Evolutionary conservation across 2,329 filamentous ascomycete genomes (phyloP).

Genomic region (Chaetomiaceae sp.): DNA sequence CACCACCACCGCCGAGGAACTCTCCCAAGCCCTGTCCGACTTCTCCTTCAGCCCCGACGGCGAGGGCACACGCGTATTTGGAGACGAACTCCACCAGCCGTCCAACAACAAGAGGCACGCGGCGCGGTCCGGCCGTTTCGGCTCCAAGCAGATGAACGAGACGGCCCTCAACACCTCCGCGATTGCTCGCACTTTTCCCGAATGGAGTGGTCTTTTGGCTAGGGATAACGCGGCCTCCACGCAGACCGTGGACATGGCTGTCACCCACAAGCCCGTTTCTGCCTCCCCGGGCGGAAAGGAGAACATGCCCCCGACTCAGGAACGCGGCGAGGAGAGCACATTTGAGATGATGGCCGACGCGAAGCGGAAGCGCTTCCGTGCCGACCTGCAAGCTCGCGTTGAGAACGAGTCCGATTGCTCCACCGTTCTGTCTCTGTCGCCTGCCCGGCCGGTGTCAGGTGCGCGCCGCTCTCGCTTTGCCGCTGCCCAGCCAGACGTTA

Average conservation of each 20-base stretch:
- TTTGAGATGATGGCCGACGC: conserved; percentile 38
- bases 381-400: conserved; percentile 49
- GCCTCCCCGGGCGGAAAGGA: conserved; percentile 37
- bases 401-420: conserved; percentile 48
- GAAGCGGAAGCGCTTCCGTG: conserved; percentile 34
- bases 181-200: conserved; percentile 44
- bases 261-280: conserved; percentile 32
- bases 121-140: conserved; percentile 24
- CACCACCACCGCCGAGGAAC: conserved; percentile 46
- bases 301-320: conserved; percentile 36
- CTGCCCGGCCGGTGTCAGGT: conserved; percentile 21
- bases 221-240: conserved; percentile 20
- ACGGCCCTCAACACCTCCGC: conserved; percentile 33
- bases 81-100: conserved; percentile 37
- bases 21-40: conserved; percentile 47
- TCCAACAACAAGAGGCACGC: conserved; percentile 18
- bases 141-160: conserved; percentile 21
- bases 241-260: conserved; percentile 20
- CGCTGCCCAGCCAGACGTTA: conserved; percentile 7
- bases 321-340: conserved; percentile 37
- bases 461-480: conserved; percentile 25
- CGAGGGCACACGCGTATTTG: conserved; percentile 47
- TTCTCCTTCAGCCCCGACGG: conserved; percentile 48
- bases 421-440: conserved; percentile 37
- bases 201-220: conserved; percentile 34